These are phyloP conservation scores for Rhinocladiella mackenziei DNA, from an alignment of 2,329 filamentous ascomycete genomes.

Conservation along the genomic window DNA sequence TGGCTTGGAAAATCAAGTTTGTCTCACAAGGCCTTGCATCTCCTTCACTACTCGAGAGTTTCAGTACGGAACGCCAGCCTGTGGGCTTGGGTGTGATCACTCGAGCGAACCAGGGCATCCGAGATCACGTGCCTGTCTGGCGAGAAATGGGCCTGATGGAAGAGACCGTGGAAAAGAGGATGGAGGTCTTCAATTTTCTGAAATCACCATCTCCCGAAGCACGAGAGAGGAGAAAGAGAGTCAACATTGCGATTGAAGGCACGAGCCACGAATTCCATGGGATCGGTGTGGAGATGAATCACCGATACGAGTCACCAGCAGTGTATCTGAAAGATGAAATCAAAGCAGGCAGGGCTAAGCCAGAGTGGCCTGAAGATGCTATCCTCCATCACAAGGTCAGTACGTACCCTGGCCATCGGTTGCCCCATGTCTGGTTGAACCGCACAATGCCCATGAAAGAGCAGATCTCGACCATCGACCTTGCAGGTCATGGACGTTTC, in stretches of 20 bases:
- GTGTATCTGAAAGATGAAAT: slow-evolving; percentile 46
- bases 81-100: slow-evolving; percentile 47
- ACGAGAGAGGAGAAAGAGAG: slow-evolving; percentile 36
- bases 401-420: slow-evolving; percentile 57
- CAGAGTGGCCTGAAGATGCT: slow-evolving; percentile 36
- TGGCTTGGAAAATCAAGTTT: slow-evolving; percentile 38
- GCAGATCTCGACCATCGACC: slow-evolving; percentile 55
- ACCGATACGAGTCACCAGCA: slow-evolving; percentile 47
- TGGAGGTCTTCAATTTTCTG: slow-evolving; percentile 42
- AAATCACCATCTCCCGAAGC: slow-evolving; percentile 39
- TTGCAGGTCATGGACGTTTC: slow-evolving; percentile 55
- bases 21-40: slow-evolving; percentile 34
- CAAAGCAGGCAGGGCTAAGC: slow-evolving; percentile 17
- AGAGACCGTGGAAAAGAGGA: slow-evolving; percentile 40
- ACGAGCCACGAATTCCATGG: slow-evolving; percentile 52
- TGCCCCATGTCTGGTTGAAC: slow-evolving; percentile 63
- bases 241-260: slow-evolving; percentile 43
- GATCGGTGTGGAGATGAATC: slow-evolving; percentile 58
- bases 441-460: slow-evolving; percentile 40
- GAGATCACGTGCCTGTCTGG: slow-evolving; percentile 49
- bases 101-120: slow-evolving; percentile 55
- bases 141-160: slow-evolving; percentile 45
- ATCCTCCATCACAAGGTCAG: slow-evolving; percentile 44
- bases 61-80: slow-evolving; percentile 36
- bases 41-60: slow-evolving; percentile 32